phyloP scores from a whole-genome alignment of 2,329 filamentous ascomycete genomes.

The Pyricularia sp. region DNA sequence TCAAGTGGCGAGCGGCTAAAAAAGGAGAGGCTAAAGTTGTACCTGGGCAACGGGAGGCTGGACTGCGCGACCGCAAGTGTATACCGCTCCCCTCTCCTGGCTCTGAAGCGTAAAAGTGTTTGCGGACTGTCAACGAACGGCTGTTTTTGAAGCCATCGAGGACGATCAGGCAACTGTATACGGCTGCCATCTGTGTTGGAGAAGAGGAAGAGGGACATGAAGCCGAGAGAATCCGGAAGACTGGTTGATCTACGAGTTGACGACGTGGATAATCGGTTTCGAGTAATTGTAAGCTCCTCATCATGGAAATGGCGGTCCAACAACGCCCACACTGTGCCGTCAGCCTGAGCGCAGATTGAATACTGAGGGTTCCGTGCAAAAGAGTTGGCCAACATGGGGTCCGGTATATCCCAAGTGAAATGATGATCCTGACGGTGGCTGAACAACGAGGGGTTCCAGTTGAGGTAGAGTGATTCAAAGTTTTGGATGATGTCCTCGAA shows the following conservation, averaged over 20 bases:
- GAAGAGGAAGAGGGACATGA: conserved; percentile 82
- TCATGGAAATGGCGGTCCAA: conserved; percentile 79
- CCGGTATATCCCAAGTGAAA: conserved; percentile 66
- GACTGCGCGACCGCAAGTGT: conserved; percentile 58
- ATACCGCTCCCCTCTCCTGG: conserved; percentile 29
- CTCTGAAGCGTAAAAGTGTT: conserved; percentile 69
- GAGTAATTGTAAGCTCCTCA: conserved; percentile 48
- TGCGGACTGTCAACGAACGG: conserved; percentile 94
- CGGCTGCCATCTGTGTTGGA: conserved; percentile 49
- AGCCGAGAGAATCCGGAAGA: conserved; percentile 54
- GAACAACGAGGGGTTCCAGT: conserved; percentile 91
- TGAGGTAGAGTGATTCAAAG: conserved; percentile 93
- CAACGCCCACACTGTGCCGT: conserved; percentile 70
- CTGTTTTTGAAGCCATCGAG: conserved; percentile 53
- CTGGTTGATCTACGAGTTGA: conserved; percentile 13
- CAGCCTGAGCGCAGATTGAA: conserved; percentile 48
- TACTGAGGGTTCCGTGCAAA: conserved; percentile 64
- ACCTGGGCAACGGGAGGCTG: conserved; percentile 60
- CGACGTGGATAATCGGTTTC: conserved; percentile 19
- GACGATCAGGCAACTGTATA: conserved; percentile 59
- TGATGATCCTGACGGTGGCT: conserved; percentile 76
- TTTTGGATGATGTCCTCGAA: conserved; percentile 81
- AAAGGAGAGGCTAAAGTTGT: conserved; percentile 80
- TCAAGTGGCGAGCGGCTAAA: conserved; percentile 59
- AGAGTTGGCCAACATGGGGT: conserved; percentile 38